Percentiles rank a stretch among this genome's conserved stretches.
Evolutionary conservation across 2,329 filamentous ascomycete species (phyloP).

Genomic region (Phaeosphaeriaceae sp.): DNA sequence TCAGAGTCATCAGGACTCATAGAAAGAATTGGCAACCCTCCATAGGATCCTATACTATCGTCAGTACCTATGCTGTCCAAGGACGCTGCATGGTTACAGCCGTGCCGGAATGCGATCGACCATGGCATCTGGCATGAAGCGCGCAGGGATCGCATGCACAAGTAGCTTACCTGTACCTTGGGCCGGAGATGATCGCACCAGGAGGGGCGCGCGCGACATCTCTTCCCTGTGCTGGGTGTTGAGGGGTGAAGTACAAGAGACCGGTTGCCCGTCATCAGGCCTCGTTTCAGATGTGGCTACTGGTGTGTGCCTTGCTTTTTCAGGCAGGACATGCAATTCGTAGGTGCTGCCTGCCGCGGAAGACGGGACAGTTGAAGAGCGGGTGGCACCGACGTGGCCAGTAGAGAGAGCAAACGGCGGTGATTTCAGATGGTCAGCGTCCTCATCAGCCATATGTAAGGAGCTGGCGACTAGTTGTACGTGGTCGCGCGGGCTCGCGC

Average conservation of each 20-base stretch:
- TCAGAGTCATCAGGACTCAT: slow-evolving; percentile 47
- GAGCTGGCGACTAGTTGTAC: slow-evolving; percentile 23
- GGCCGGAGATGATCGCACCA: slow-evolving; percentile 66
- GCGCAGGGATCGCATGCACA: slow-evolving; percentile 9
- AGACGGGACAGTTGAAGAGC: slow-evolving; percentile 18
- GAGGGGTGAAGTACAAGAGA: slow-evolving; percentile 14
- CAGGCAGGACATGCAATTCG: slow-evolving; percentile 38
- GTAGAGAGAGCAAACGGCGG: slow-evolving; percentile 25
- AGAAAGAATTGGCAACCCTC: slow-evolving; percentile 60
- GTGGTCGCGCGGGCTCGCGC: slow-evolving; percentile 27
- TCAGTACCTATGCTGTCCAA: neutral
- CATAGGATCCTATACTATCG: slow-evolving; percentile 59
- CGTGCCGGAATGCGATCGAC: neutral
- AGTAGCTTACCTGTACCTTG: slow-evolving; percentile 57
- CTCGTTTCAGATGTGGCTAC: slow-evolving; percentile 29
- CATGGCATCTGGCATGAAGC: slow-evolving; percentile 4
- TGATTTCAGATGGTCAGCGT: slow-evolving; percentile 14
- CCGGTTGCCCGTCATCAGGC: slow-evolving; percentile 38
- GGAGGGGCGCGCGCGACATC: slow-evolving; percentile 62
- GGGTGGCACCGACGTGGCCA: slow-evolving; percentile 29
- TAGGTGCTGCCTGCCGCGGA: slow-evolving; percentile 32
- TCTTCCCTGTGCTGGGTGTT: slow-evolving; percentile 20
- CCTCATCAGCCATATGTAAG: slow-evolving; percentile 34
- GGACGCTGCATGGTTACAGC: neutral
- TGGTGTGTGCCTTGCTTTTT: slow-evolving; percentile 32